Evolutionary conservation across 805 yeast species (phyloP).

Genomic region (Yarrowia sp.): DNA sequence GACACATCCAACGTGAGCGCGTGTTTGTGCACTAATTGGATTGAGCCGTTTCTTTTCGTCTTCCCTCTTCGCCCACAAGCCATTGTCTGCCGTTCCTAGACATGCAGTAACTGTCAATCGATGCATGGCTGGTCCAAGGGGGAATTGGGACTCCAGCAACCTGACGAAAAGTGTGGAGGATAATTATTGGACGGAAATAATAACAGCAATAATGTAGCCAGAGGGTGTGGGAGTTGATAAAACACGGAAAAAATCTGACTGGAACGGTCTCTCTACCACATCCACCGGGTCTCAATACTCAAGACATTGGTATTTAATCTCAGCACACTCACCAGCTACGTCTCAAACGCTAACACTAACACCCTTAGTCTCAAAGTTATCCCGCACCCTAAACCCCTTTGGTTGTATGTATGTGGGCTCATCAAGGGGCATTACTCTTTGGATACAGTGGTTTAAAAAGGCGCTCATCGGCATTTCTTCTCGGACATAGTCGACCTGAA

Average conservation of each 20-base stretch:
- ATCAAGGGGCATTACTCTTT: not conserved
- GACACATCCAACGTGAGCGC: not conserved
- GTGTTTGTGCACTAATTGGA: not conserved
- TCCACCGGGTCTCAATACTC: too few species aligned
- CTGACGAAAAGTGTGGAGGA: not conserved
- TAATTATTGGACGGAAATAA: too few species aligned
- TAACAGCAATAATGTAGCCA: too few species aligned
- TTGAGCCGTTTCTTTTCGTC: too few species aligned
- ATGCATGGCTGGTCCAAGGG: not conserved
- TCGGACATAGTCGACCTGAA: not conserved
- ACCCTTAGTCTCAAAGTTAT: constrained; percentile 18
- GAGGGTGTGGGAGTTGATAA: too few species aligned
- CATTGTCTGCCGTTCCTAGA: not conserved
- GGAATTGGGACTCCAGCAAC: not conserved
- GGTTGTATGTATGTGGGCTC: constrained; percentile 11
- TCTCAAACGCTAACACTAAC: not conserved
- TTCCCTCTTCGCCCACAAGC: not conserved
- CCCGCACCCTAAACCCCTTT: constrained; percentile 22
- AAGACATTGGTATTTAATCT: too few species aligned
- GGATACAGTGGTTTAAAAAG: not conserved
- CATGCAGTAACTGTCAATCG: constrained; percentile 1
- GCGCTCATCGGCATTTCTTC: not conserved
- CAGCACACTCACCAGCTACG: too few species aligned
- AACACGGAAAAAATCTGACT: too few species aligned
- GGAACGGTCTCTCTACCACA: too few species aligned